These are phyloP conservation scores for Allantophomopsis cytisporea DNA, from an alignment of 2,329 filamentous ascomycete genomes.

Conservation along the genomic window DNA sequence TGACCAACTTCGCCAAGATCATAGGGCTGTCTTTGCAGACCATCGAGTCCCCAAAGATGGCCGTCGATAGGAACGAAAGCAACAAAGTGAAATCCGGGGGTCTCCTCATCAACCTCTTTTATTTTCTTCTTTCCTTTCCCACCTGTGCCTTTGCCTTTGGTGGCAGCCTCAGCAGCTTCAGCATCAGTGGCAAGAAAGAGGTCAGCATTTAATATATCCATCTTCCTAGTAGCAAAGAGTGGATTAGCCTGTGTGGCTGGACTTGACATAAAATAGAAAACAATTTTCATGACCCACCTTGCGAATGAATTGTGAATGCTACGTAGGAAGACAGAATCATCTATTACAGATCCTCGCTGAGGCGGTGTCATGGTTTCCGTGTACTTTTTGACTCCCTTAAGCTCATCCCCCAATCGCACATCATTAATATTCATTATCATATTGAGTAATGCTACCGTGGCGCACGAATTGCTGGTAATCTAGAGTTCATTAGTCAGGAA, in stretches of 20 bases:
- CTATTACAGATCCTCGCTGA: conserved; percentile 63
- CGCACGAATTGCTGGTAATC: conserved; percentile 77
- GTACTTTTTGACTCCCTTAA: conserved; percentile 59
- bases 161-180: conserved; percentile 12
- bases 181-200: conserved; percentile 44
- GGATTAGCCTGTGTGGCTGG: conserved; percentile 1
- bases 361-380: conserved; percentile 57
- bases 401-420: conserved; percentile 54
- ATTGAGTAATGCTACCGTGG: conserved; percentile 83
- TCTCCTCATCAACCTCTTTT: conserved; percentile 30
- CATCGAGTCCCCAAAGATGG: conserved; percentile 79
- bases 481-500: conserved; percentile 18
- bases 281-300: conserved; percentile 27
- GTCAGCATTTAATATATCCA: conserved; percentile 64
- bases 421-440: conserved; percentile 74
- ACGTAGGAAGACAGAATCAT: conserved; percentile 63
- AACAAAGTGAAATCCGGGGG: conserved; percentile 75
- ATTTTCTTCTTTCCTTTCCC: conserved; percentile 20
- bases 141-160: conserved; percentile 15
- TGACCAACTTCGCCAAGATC: conserved; percentile 35
- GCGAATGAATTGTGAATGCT: conserved; percentile 81
- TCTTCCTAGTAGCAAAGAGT: conserved; percentile 33
- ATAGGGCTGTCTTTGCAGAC: conserved; percentile 59
- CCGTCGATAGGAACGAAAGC: conserved; percentile 71
- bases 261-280: neutral